Percentiles rank a stretch among this genome's conserved stretches.
Conservation (phyloP, 2,329 filamentous ascomycete genomes). For the Ceratocystiopsis minuta region DNA sequence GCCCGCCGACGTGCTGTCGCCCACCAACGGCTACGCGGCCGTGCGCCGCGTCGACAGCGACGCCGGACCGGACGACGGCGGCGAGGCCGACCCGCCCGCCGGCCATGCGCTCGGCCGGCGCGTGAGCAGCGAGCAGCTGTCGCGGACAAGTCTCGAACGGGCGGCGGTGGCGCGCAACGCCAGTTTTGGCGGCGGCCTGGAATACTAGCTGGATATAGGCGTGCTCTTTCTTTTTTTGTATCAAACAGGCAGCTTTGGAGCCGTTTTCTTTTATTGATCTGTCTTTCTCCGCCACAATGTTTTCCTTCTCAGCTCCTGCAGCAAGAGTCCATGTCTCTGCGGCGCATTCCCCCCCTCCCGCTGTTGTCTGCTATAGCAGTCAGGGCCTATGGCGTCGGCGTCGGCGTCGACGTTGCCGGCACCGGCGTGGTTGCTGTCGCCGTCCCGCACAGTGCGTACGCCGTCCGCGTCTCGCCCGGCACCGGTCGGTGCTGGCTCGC, state of each 20-base stretch:
- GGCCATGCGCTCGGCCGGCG: slow-evolving; percentile 15
- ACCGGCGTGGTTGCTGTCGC: neutral
- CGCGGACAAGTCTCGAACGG: slow-evolving; percentile 25
- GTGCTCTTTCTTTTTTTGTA: no score
- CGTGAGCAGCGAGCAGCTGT: slow-evolving; percentile 23
- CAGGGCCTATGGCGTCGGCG: no score
- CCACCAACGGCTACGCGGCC: slow-evolving; percentile 19
- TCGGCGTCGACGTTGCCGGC: neutral
- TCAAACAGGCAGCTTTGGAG: no score
- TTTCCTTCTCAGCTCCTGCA: no score
- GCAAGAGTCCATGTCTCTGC: no score
- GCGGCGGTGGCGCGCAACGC: slow-evolving; percentile 29
- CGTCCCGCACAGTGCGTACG: slow-evolving; percentile 4
- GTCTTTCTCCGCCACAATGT: no score
- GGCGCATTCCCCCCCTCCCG: no score
- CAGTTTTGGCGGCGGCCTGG: slow-evolving; percentile 28
- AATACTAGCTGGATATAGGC: slow-evolving; percentile 18
- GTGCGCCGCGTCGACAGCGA: slow-evolving; percentile 10
- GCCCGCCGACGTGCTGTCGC: slow-evolving; percentile 24
- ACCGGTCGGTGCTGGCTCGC: slow-evolving; percentile 4
- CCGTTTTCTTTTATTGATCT: neutral
- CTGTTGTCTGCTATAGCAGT: neutral
- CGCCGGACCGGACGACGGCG: neutral
- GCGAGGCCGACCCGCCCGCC: neutral
- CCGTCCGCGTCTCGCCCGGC: slow-evolving; percentile 8